Evolutionary conservation across 768 basidiomycete genomes (phyloP), one percentile per base, ranked within the genome.

Genomic region (Rhodosporidiobolus sp.): DNA sequence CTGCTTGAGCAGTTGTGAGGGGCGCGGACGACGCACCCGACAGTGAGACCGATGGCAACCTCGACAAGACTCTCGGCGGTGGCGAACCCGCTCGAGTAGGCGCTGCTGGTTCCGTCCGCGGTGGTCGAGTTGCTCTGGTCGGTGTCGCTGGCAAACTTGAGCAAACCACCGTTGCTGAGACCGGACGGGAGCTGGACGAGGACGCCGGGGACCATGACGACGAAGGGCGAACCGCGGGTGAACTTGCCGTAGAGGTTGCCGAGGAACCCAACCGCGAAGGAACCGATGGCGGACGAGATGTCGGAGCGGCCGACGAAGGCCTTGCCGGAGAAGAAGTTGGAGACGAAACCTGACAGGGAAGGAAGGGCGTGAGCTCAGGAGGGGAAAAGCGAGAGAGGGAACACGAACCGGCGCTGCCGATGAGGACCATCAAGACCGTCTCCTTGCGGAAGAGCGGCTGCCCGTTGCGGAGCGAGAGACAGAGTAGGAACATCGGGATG

Each of bases 151-250:
- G 86, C 88, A 77, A 88, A 91, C 71, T 85, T 86, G 72, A 94
- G 84, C 12, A 93, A 85, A 43, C 91, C 91, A 19, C 90, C 90
- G 55, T 87, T 90, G 14, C 88, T 87, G 19, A 93, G 85, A 50
- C 91, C 91, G 14, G 89, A 90, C 0, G 91, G 91, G 2, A 93
- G 85, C 81, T 93, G 92, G 82, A 92, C 90, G 24, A 92, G 83
- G 59, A 93, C 89, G 32, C 75, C 90, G 0, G 89, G 48, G 54
- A 90, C 89, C 87, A 91, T 90, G 70, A 92, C 87, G 30, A 91
- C 89, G 78, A 92, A 92, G 2, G 89, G 87, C 8, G 76, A 87
- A 20, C 90, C 89, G 6, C 84, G 82, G 77, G 89, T 88, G 79
- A 91, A 85, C 52, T 88, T 86, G 64, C 88, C 89, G 72, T 90